These are phyloP conservation scores for Sesbania bispinosa DNA, from an alignment of 306 rosid genomes.

Conservation along the genomic window DNA sequence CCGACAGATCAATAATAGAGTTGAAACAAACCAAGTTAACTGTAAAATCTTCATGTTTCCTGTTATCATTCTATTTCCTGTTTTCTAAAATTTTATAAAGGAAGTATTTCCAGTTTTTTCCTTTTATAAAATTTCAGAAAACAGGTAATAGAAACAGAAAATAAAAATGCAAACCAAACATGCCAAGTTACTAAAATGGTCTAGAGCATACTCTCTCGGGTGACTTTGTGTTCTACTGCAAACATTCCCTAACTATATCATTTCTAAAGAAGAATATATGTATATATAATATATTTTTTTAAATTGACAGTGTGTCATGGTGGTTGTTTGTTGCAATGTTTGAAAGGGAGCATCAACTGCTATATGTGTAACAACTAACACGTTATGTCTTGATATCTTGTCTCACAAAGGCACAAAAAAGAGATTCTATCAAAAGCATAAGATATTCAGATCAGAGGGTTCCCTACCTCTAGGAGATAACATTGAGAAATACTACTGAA, in stretches of 20 bases:
- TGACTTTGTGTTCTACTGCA: background rate
- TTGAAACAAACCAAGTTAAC: background rate
- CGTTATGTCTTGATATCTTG: background rate
- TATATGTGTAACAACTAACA: background rate
- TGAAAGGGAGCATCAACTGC: background rate
- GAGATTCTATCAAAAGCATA: background rate
- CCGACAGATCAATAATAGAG: background rate
- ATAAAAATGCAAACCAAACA: no score
- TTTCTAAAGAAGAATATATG: background rate
- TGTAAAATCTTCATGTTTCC: slow-evolving; percentile 11
- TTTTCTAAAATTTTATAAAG: no score
- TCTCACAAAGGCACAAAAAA: background rate
- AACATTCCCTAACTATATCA: background rate
- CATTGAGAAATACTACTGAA: background rate
- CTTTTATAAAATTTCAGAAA: no score
- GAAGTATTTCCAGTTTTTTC: no score
- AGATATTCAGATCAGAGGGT: background rate
- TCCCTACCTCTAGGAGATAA: background rate
- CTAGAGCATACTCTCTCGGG: background rate
- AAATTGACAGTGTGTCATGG: background rate
- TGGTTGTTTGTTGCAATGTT: background rate
- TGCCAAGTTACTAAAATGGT: background rate
- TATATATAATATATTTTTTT: background rate
- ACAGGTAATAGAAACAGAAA: no score
- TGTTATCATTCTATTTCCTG: no score